Evolutionary conservation across 805 yeast species (phyloP), one percentile per base, ranked within the genome.

Genomic region (Lachancea sp.): DNA sequence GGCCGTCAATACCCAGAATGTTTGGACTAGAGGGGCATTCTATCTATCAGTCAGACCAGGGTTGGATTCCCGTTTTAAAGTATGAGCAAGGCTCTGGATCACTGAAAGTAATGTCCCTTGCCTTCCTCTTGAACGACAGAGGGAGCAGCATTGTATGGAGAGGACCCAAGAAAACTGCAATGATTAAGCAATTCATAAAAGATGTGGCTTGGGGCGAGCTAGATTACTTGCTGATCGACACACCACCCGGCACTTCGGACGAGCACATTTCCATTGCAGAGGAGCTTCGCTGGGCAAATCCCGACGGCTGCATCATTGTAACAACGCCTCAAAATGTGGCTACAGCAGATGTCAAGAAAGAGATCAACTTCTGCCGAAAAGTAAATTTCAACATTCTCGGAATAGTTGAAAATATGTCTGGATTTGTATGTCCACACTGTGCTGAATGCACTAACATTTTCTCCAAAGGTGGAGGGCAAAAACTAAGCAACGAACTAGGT

Each of bases 211-310:
- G 99, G 99, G 96, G 87, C 0, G 74, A 71, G 15, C 78, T 81
- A 52, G 67, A 63, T 31, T 90, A 84, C 56, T 64, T 90, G 41
- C 64, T 92, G 23, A 88, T 92, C 5, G 99, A 92, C 59, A 92
- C 99, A 0, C 99, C 99, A 1, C 99, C 99, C 0, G 99, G 99
- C 0, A 92, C 99, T 0, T 83, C 96, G 0, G 99, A 92, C 62
- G 99, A 92, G 60, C 99, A 92, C 60, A 92, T 92, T 28, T 88
- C 96, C 3, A 83, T 94, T 28, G 97, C 97, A 4, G 97, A 92
- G 56, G 95, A 88, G 60, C 69, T 92, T 29, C 65, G 82, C 42
- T 63, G 69, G 48, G 78, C 79, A 1, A 70, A 71, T 20, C 87
- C 90, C 2, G 96, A 87, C 52, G 97, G 97, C 0, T 96, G 96